phyloP scores from a whole-genome alignment of 257 asterid genomes.

The Primulina eburnea region DNA sequence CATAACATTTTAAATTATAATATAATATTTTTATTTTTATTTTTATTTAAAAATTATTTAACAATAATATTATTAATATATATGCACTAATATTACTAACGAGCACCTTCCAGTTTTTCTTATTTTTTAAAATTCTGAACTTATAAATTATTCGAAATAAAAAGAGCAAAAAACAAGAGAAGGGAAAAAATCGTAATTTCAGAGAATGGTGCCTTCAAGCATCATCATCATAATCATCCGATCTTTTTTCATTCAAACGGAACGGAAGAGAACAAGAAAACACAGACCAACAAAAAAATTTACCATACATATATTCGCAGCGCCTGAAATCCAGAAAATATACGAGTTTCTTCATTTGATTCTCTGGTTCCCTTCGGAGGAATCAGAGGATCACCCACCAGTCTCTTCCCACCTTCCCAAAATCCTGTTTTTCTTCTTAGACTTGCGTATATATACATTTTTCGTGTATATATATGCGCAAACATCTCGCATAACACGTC shows the following conservation, averaged over 20 bases:
- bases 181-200: not conserved
- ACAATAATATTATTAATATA: too few species aligned
- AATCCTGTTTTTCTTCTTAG: slow-evolving; percentile 10
- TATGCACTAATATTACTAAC: too few species aligned
- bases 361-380: slow-evolving; percentile 77
- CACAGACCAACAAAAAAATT: not conserved
- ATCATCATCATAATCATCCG: not conserved
- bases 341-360: slow-evolving; percentile 38
- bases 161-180: not conserved
- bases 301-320: not conserved
- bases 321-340: not conserved
- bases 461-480: slow-evolving; percentile 18
- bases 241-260: not conserved
- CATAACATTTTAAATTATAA: too few species aligned
- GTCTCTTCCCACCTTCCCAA: slow-evolving; percentile 37
- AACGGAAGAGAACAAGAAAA: not conserved
- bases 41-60: too few species aligned
- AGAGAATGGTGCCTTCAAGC: not conserved
- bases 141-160: too few species aligned
- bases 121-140: too few species aligned
- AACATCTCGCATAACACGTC: slow-evolving; percentile 23
- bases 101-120: too few species aligned
- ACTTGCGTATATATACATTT: slow-evolving; percentile 17
- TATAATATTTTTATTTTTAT: too few species aligned
- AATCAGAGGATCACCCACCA: slow-evolving; percentile 60